Evolutionary conservation across 805 yeast species (phyloP), one percentile per base, ranked within the genome.

Genomic region (Millerozyma miso): DNA sequence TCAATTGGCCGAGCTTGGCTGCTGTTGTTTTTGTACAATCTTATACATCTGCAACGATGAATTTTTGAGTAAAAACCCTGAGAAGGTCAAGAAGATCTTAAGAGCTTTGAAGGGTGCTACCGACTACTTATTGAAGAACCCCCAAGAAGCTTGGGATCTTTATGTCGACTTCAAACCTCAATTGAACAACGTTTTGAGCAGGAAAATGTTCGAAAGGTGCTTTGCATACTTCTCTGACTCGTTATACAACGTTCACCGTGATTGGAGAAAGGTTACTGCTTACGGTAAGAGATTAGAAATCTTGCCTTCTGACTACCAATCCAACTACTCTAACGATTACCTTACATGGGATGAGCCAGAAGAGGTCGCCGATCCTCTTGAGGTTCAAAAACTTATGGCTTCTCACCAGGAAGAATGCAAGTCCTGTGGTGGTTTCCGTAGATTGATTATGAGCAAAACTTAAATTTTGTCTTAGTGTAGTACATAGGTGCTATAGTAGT

Each of bases 11-110:
- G 77, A 77, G 48, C 62, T 76, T 42, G 81, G 81, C 13, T 76
- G 81, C 56, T 76, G 81, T 55, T 76, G 81, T 51, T 76, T 76
- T 73, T 76, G 81, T 51, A 72, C 80, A 36, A 72, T 76, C 45
- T 63, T 76, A 52, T 76, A 74, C 69, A 77, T 76, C 50, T 67
- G 65, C 50, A 77, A 77, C 54, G 81, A 77, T 51, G 58, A 65
- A 34, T 77, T 76, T 56, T 62, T 77, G 52, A 63, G 60, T 10
- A 60, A 56, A 38, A 71, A 76, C 56, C 77, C 76, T 15, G 75
- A 66, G 34, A 71, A 74, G 55, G 71, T 75, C 37, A 56, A 46
- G 37, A 65, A 60, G 47, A 70, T 76, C 58, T 52, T 76, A 69
- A 63, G 46, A 16, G 81, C 80, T 8, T 58, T 74, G 49, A 77